Evolutionary conservation across 2,329 filamentous ascomycete species (phyloP).

Genomic region (Lecanicillium sp.): DNA sequence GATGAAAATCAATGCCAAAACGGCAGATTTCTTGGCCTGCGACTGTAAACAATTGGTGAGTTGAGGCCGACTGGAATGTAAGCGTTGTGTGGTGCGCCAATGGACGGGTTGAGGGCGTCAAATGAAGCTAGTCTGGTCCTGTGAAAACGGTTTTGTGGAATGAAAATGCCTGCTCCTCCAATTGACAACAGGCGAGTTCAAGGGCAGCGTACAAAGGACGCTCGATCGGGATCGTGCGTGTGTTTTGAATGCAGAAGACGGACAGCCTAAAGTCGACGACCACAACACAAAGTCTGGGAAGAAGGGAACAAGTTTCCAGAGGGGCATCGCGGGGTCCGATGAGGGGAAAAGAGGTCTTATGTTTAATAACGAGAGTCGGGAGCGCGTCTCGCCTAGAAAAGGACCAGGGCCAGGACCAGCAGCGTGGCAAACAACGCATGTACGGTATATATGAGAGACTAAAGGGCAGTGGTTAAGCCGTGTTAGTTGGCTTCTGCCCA

Average conservation of each 20-base stretch:
- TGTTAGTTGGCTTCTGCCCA: too few species aligned
- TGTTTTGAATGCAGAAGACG: not conserved
- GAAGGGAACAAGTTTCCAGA: not conserved
- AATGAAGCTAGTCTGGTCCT: not conserved
- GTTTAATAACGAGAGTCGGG: slow-evolving; percentile 4
- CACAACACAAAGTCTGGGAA: not conserved
- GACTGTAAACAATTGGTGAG: slow-evolving; percentile 4
- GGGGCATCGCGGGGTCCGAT: not conserved
- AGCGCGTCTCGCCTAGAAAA: slow-evolving; percentile 4
- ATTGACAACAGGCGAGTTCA: not conserved
- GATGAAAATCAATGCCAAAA: not conserved
- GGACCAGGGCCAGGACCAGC: too few species aligned
- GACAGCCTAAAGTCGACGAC: not conserved
- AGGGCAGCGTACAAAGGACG: not conserved
- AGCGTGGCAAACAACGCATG: not conserved
- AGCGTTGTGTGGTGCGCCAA: not conserved
- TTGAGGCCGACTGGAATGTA: slow-evolving; percentile 4
- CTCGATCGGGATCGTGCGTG: not conserved
- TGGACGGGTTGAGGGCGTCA: not conserved
- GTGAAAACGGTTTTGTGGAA: slow-evolving; percentile 1
- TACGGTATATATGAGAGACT: not conserved
- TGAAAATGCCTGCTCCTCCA: slow-evolving; percentile 3
- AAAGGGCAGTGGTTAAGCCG: not conserved
- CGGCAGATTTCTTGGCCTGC: not conserved
- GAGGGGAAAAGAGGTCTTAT: slow-evolving; percentile 8